Percentiles rank a stretch among this genome's conserved stretches.
phyloP scores from a whole-genome alignment of 2,329 filamentous ascomycete genomes.

The Knufia fluminis region DNA sequence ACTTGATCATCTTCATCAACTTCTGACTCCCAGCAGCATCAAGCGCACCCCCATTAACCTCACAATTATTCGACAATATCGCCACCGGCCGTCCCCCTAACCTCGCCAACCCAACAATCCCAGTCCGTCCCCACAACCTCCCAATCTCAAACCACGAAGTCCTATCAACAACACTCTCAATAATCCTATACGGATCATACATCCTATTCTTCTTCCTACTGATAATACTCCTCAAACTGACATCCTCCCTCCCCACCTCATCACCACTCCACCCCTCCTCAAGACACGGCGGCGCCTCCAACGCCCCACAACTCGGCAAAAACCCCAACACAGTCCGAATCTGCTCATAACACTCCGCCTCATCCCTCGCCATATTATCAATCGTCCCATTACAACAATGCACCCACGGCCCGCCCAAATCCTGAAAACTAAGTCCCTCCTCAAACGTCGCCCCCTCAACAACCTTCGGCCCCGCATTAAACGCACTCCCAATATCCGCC shows the following conservation, averaged over 20 bases:
- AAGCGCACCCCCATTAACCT: slow-evolving; percentile 52
- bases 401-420: slow-evolving; percentile 51
- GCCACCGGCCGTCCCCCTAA: slow-evolving; percentile 50
- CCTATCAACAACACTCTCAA: slow-evolving; percentile 47
- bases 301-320: slow-evolving; percentile 48
- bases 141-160: slow-evolving; percentile 57
- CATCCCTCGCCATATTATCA: slow-evolving; percentile 53
- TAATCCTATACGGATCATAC: slow-evolving; percentile 52
- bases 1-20: slow-evolving; percentile 50
- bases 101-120: slow-evolving; percentile 52
- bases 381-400: slow-evolving; percentile 59
- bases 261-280: slow-evolving; percentile 33
- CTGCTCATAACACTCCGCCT: slow-evolving; percentile 54
- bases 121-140: slow-evolving; percentile 51
- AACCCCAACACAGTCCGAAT: slow-evolving; percentile 48
- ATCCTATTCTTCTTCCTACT: slow-evolving; percentile 50
- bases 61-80: slow-evolving; percentile 52
- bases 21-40: slow-evolving; percentile 55
- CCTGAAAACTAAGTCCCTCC: slow-evolving; percentile 49
- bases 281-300: slow-evolving; percentile 43
- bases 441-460: slow-evolving; percentile 56
- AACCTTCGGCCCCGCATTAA: slow-evolving; percentile 56
- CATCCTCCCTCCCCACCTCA: slow-evolving; percentile 40
- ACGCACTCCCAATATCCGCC: slow-evolving; percentile 50
- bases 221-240: slow-evolving; percentile 46